phyloP scores from a whole-genome alignment of 768 basidiomycete species.

The Boletus huronensis region DNA sequence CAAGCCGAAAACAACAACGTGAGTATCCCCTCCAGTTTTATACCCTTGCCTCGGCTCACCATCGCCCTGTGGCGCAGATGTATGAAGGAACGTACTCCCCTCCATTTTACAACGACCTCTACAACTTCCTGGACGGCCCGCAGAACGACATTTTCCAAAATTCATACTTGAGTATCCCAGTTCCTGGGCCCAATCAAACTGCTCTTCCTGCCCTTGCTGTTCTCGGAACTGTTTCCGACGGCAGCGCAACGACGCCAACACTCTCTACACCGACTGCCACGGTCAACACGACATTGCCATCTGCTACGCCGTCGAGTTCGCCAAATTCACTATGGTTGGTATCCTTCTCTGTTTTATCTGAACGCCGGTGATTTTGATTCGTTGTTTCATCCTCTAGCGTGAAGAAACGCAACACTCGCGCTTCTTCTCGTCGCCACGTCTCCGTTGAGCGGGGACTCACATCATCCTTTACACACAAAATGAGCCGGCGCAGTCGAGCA shows the following conservation, averaged over 20 bases:
- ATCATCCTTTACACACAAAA: constrained; percentile 4
- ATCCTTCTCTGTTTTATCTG: background rate
- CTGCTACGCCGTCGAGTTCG: no score
- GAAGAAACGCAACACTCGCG: background rate
- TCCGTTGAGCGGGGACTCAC: background rate
- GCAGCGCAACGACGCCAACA: background rate
- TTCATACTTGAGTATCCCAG: constrained; percentile 46
- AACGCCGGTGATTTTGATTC: background rate
- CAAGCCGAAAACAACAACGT: constrained; percentile 62
- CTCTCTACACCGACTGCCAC: background rate
- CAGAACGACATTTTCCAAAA: constrained; percentile 71
- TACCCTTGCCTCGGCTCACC: background rate
- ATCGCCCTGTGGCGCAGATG: constrained; percentile 41
- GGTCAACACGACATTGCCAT: background rate
- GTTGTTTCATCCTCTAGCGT: background rate
- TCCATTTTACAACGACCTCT: constrained; percentile 64
- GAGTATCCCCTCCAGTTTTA: constrained; percentile 11
- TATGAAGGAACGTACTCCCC: constrained; percentile 60
- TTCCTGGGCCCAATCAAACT: constrained; percentile 39
- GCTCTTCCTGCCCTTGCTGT: constrained; percentile 18
- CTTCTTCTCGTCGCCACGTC: constrained; percentile 10
- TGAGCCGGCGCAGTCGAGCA: no score
- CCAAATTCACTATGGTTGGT: constrained; percentile 16
- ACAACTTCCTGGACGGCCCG: constrained; percentile 68
- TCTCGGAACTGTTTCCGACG: background rate